Conservation (phyloP, 2,329 filamentous ascomycete genomes). For the Endothia cerciana region DNA sequence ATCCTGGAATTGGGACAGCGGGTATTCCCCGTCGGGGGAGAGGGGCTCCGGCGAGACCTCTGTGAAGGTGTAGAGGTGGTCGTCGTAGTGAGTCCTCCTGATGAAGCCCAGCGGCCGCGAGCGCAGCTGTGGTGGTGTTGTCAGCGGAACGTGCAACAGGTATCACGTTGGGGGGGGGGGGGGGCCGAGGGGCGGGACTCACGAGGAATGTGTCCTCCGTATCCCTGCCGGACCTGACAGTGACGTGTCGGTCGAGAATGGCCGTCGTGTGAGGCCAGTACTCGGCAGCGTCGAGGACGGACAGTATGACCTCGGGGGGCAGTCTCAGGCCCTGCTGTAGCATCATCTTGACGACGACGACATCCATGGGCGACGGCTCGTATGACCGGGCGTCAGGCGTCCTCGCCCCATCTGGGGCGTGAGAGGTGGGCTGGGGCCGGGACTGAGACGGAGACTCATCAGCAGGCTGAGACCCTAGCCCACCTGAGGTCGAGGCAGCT, state of each 20-base stretch:
- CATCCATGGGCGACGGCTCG: constrained; percentile 51
- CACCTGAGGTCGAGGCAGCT: not conserved
- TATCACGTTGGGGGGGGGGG: too few relatives aligned
- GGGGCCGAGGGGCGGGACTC: constrained; percentile 26
- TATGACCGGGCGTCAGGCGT: constrained; percentile 4
- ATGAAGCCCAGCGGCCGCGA: constrained; percentile 46
- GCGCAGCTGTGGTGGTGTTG: constrained; percentile 41
- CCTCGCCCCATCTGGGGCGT: not conserved
- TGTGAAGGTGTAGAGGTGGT: constrained; percentile 31
- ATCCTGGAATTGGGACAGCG: constrained; percentile 38
- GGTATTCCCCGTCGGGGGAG: constrained; percentile 35
- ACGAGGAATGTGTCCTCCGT: constrained; percentile 48
- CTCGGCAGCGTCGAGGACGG: constrained; percentile 62
- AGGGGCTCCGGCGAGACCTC: constrained; percentile 25
- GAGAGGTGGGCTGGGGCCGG: not conserved
- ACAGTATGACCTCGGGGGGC: constrained; percentile 59
- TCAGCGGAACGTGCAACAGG: constrained; percentile 10
- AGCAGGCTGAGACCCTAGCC: not conserved
- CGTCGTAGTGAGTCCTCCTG: constrained; percentile 35
- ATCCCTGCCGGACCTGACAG: not conserved
- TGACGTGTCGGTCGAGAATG: constrained; percentile 32
- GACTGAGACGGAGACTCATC: not conserved
- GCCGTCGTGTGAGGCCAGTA: constrained; percentile 61
- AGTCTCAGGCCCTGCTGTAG: constrained; percentile 49
- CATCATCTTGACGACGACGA: constrained; percentile 52